Conservation (phyloP, 2,329 filamentous ascomycete genomes). For the Aspergillus sp. region DNA sequence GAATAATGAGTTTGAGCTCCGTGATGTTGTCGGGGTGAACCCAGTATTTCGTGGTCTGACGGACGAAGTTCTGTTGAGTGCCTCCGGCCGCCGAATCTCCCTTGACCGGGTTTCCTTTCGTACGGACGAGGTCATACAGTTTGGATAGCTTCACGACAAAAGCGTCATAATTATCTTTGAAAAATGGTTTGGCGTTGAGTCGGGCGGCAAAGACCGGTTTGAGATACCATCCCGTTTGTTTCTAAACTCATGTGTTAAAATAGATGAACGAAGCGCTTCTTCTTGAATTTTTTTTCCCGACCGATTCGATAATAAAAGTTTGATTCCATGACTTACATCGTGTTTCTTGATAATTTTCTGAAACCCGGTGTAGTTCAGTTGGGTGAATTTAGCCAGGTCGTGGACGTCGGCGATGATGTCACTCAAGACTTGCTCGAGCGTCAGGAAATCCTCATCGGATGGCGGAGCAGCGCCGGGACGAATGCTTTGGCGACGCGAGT, state of each 20-base stretch:
- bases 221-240: slow-evolving; percentile 90
- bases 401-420: slow-evolving; percentile 99
- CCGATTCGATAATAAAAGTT: not conserved
- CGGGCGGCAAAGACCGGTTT: slow-evolving; percentile 94
- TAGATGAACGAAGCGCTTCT: not conserved
- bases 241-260: slow-evolving; percentile 52
- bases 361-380: slow-evolving; percentile 97
- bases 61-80: slow-evolving; percentile 89
- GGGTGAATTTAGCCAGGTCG: slow-evolving; percentile 95
- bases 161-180: slow-evolving; percentile 97
- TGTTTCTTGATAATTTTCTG: slow-evolving; percentile 99
- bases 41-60: slow-evolving; percentile 99
- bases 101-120: slow-evolving; percentile 85
- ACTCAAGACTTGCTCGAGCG: slow-evolving; percentile 90
- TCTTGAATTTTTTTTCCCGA: not conserved
- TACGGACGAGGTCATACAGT: slow-evolving; percentile 92
- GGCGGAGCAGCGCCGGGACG: slow-evolving; percentile 44
- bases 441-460: slow-evolving; percentile 87
- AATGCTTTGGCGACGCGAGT: slow-evolving; percentile 29
- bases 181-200: slow-evolving; percentile 95
- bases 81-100: slow-evolving; percentile 91
- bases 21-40: slow-evolving; percentile 98
- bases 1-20: slow-evolving; percentile 93
- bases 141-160: slow-evolving; percentile 93
- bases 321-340: slow-evolving; percentile 62